Evolutionary conservation across 2,329 filamentous ascomycete genomes (phyloP).

Genomic region (Botryotinia convoluta): DNA sequence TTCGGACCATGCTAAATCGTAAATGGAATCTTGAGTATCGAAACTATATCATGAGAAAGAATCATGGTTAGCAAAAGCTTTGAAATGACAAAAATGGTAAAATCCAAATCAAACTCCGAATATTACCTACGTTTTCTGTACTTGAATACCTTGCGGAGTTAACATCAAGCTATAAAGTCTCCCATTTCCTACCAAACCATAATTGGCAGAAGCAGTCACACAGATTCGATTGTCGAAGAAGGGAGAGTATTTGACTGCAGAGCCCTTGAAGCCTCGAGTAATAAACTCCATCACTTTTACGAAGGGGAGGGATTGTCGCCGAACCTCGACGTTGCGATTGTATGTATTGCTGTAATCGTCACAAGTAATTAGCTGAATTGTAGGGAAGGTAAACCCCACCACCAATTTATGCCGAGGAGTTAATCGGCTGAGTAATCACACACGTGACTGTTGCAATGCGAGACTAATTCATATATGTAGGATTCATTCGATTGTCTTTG

Average conservation of each 20-base stretch:
- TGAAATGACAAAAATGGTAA: neutral
- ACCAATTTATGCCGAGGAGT: neutral
- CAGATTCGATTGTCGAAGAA: slow-evolving; percentile 96
- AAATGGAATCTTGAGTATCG: slow-evolving; percentile 95
- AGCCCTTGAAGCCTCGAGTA: slow-evolving; percentile 91
- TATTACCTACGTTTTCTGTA: slow-evolving; percentile 69
- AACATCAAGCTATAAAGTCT: slow-evolving; percentile 81
- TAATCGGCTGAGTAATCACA: neutral
- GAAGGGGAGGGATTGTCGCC: neutral
- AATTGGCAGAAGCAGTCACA: slow-evolving; percentile 88
- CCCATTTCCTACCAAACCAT: slow-evolving; percentile 94
- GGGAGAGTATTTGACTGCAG: slow-evolving; percentile 96
- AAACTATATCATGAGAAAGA: slow-evolving; percentile 55
- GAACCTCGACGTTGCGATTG: neutral
- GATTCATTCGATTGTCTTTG: fast-evolving
- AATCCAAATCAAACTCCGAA: neutral
- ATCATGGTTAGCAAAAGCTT: neutral
- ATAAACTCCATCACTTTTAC: slow-evolving; percentile 77
- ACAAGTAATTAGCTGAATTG: neutral
- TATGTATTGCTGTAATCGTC: neutral
- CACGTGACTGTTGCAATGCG: neutral
- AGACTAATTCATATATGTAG: neutral
- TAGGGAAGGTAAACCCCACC: neutral
- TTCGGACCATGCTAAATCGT: slow-evolving; percentile 94
- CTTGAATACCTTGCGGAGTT: slow-evolving; percentile 77